Conservation (phyloP, 2,329 filamentous ascomycete species). For the Plectosphaerella cucumerina region DNA sequence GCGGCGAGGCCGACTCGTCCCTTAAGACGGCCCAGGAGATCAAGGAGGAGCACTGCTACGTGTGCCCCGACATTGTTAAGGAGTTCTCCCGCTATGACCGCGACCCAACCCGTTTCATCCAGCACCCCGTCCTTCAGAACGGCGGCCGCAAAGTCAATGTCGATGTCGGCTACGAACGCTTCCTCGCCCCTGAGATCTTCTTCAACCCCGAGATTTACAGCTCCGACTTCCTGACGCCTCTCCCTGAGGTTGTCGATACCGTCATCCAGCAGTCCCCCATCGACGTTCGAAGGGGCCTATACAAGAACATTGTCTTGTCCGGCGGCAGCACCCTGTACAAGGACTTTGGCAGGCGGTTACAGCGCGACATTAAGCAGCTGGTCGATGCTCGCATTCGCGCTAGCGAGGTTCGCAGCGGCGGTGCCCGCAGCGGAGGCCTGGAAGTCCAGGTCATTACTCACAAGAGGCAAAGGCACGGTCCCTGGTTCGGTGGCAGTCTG, state of each 20-base stretch:
- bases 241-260: slow-evolving; percentile 89
- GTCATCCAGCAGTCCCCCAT: slow-evolving; percentile 98
- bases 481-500: slow-evolving; percentile 97
- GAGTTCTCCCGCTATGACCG: slow-evolving; percentile 93
- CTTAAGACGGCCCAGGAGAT: slow-evolving; percentile 97
- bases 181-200: slow-evolving; percentile 97
- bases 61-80: slow-evolving; percentile 98
- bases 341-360: slow-evolving; percentile 92
- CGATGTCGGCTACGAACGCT: slow-evolving; percentile 96
- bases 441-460: slow-evolving; percentile 97
- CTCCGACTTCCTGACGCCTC: slow-evolving; percentile 93
- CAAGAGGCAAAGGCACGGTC: slow-evolving; percentile 94
- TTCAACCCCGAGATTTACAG: slow-evolving; percentile 99
- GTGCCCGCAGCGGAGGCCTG: slow-evolving; percentile 86
- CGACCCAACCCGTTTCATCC: slow-evolving; percentile 84
- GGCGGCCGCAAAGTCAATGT: slow-evolving; percentile 81
- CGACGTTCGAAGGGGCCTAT: slow-evolving; percentile 91
- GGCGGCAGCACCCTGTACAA: slow-evolving; percentile 98
- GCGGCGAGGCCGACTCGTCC: slow-evolving; percentile 93
- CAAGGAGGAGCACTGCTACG: slow-evolving; percentile 98
- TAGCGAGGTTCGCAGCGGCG: slow-evolving; percentile 86
- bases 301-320: slow-evolving; percentile 99
- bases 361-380: slow-evolving; percentile 94
- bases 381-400: slow-evolving; percentile 91
- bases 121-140: slow-evolving; percentile 82